Conservation (phyloP, 2,329 filamentous ascomycete genomes). For the Thelonectria discophora region DNA sequence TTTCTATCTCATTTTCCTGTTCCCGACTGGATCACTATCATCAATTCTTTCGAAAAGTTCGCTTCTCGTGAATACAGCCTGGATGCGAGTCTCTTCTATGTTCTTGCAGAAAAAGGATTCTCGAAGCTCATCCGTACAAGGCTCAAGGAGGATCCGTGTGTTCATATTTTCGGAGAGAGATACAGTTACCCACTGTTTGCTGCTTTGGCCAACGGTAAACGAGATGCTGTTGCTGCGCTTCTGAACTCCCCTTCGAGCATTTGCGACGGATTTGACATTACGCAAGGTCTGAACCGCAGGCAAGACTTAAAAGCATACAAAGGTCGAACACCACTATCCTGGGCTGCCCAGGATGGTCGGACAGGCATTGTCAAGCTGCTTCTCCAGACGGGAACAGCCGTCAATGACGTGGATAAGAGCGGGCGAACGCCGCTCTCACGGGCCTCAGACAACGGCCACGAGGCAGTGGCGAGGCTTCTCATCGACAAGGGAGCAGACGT, state of each 20-base stretch:
- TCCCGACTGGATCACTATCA: conserved; percentile 41
- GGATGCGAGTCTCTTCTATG: conserved; percentile 44
- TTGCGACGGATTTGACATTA: conserved; percentile 15
- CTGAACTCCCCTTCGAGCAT: conserved; percentile 20
- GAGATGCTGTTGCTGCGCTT: conserved; percentile 40
- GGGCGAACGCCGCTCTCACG: no score
- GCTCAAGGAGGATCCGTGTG: conserved; percentile 26
- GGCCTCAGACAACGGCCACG: no score
- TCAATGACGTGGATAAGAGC: no score
- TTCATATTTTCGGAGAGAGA: conserved; percentile 34
- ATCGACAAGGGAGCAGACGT: no score
- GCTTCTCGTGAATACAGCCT: conserved; percentile 38
- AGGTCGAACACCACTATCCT: conserved; percentile 34
- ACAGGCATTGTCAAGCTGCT: conserved; percentile 8
- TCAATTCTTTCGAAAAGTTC: conserved; percentile 47
- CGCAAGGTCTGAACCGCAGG: conserved; percentile 4
- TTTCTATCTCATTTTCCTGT: conserved; percentile 47
- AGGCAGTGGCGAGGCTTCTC: no score
- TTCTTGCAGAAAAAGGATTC: conserved; percentile 45
- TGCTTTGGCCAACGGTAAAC: conserved; percentile 44
- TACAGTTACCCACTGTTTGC: conserved; percentile 50
- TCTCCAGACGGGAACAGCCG: background rate
- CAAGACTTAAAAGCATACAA: conserved; percentile 12
- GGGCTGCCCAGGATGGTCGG: conserved; percentile 32
- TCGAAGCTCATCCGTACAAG: conserved; percentile 43